Evolutionary conservation across 768 basidiomycete species (phyloP).

Genomic region (Kwoniella dejecticola): DNA sequence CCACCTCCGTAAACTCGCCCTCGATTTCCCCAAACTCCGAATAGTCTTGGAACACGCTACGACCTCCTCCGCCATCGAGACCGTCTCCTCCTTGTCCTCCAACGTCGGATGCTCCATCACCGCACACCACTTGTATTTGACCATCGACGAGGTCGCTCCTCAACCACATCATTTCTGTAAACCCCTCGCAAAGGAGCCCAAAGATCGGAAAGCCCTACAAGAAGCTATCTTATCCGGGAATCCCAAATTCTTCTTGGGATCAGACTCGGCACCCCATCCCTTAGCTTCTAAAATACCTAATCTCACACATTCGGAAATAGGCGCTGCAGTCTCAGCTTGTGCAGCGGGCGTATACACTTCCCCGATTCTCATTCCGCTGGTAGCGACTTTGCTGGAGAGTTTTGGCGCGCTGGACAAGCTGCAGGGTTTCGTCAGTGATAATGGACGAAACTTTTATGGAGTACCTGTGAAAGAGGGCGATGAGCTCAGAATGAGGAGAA

Average conservation of each 20-base stretch:
- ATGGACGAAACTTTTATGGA: constrained; percentile 80
- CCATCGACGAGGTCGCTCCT: constrained; percentile 94
- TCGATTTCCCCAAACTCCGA: constrained; percentile 79
- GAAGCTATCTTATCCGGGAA: constrained; percentile 76
- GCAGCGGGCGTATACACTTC: constrained; percentile 97
- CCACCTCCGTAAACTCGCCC: constrained; percentile 78
- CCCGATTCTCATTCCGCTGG: constrained; percentile 83
- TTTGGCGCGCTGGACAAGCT: constrained; percentile 83
- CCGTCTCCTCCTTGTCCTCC: constrained; percentile 60
- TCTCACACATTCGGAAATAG: constrained; percentile 24
- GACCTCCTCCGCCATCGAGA: constrained; percentile 69
- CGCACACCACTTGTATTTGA: constrained; percentile 89
- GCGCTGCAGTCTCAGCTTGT: constrained; percentile 66
- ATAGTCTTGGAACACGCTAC: constrained; percentile 98
- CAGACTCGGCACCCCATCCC: constrained; percentile 93
- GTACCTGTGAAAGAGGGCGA: constrained; percentile 40
- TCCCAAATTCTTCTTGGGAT: constrained; percentile 94
- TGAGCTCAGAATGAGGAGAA: constrained; percentile 47
- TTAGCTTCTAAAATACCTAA: constrained; percentile 52
- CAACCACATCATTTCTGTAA: constrained; percentile 97
- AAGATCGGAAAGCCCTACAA: constrained; percentile 79
- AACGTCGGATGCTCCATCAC: constrained; percentile 97
- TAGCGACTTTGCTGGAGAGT: constrained; percentile 82
- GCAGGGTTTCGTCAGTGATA: constrained; percentile 72
- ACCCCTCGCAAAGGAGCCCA: constrained; percentile 94